Base-by-base conservation (phyloP, 257 asterid genomes). In the Plantago elongata region DNA sequence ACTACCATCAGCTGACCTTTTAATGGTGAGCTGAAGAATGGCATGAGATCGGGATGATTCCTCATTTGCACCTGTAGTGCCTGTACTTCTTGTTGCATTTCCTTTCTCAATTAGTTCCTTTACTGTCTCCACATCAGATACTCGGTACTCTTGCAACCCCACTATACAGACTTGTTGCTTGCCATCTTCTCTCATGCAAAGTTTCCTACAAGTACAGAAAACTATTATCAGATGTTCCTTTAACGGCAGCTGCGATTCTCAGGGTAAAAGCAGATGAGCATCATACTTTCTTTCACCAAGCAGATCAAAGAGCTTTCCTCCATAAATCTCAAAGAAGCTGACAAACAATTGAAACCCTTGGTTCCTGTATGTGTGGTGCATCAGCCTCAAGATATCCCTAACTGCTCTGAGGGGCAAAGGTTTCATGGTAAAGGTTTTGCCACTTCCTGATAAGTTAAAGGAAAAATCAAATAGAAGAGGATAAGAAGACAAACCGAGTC, bases 11-110 rank as follows among this genome's bases (percentile, higher is more conserved):
- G 72, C 84, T 42, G 97, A 83, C 74, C 94, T 81, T 79, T 93
- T 93, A 67, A 93, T 69, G 29, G 82, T 79, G 66, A 90, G 96
- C 84, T 94, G 99, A 75, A 94, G 95, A 67, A 94, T 94, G 50
- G 99, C 99, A 81, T 94, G 99, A 57, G 99, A 94, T 9, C 99
- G 82, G 18, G 99, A 94, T 27, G 99, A 94, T 79, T 94, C 99
- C 78, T 94, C 99, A 71, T 94, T 94, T 46, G 97, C 99, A 65
- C 99, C 99, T 11, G 99, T 94, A 67, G 94, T 87, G 51, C 99
- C 99, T 3, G 93, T 94, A 74, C 99, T 94, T 78, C 99, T 85
- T 40, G 96, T 69, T 37, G 90, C 79, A 69, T 62, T 94, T 61
- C 99, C 99, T 85, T 69, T 90, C 81, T 94, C 99, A 72, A 94